Percentiles rank a stretch among this genome's conserved stretches.
phyloP scores from a whole-genome alignment of 2,329 filamentous ascomycete species.

The Talaromyces atroroseus region DNA sequence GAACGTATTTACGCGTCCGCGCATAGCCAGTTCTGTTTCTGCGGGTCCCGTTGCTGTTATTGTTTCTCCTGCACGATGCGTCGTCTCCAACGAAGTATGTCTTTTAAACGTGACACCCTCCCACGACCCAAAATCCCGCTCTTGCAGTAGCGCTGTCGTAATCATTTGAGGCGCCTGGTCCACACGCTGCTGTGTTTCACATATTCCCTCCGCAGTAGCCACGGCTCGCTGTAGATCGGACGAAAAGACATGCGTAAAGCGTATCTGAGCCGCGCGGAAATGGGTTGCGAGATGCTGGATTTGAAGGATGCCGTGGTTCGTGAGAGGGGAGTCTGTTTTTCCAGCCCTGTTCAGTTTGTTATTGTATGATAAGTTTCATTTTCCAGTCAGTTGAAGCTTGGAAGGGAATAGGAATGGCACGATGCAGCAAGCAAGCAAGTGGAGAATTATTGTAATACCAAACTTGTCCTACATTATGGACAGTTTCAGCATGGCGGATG shows the following conservation, averaged over 20 bases:
- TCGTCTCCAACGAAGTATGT: neutral
- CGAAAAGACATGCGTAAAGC: slow-evolving; percentile 66
- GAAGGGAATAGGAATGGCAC: too few species aligned
- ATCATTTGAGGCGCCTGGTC: neutral
- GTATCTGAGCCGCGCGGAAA: slow-evolving; percentile 59
- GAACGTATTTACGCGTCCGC: slow-evolving; percentile 58
- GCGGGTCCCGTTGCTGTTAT: slow-evolving; percentile 29
- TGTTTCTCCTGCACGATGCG: too few species aligned
- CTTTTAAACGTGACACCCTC: slow-evolving; percentile 30
- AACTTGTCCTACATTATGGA: slow-evolving; percentile 76
- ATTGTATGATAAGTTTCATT: neutral
- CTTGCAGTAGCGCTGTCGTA: slow-evolving; percentile 25
- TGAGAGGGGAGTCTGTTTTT: slow-evolving; percentile 71
- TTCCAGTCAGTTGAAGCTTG: neutral
- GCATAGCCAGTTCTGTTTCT: slow-evolving; percentile 66
- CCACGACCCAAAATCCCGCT: slow-evolving; percentile 38
- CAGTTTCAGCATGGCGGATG: slow-evolving; percentile 82
- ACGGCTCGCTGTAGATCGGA: slow-evolving; percentile 71
- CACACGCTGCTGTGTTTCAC: slow-evolving; percentile 9
- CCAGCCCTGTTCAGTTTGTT: slow-evolving; percentile 61
- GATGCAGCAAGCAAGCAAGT: neutral
- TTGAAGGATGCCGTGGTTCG: slow-evolving; percentile 75
- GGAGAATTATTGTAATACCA: slow-evolving; percentile 51
- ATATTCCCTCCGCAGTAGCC: slow-evolving; percentile 37
- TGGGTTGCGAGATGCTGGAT: slow-evolving; percentile 64